These are phyloP conservation scores for Alopecurus myosuroides DNA, from an alignment of 176 grass and related monocot species.

Conservation along the genomic window DNA sequence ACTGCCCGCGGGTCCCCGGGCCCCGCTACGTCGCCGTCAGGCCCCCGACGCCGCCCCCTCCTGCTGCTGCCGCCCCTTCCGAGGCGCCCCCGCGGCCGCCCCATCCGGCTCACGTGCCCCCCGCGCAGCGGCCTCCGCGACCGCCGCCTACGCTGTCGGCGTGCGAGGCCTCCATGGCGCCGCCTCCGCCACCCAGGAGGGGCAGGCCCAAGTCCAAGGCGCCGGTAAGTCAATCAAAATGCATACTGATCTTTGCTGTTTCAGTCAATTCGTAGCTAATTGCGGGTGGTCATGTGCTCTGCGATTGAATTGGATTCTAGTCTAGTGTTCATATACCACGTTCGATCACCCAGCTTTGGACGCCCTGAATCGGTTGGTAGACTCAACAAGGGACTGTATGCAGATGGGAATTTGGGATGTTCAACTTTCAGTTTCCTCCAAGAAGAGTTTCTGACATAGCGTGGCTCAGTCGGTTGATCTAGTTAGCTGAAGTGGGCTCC, in stretches of 20 bases:
- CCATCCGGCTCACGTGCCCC: not conserved
- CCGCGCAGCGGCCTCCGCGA: not conserved
- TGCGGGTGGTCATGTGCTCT: not conserved
- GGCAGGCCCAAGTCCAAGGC: not conserved
- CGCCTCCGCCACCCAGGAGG: not conserved
- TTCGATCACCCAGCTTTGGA: no score
- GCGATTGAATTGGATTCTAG: no score
- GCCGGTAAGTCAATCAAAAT: constrained; percentile 19
- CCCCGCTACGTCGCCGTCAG: not conserved
- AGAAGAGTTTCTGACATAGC: not conserved
- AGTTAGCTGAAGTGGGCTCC: not conserved
- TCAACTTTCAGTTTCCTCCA: not conserved
- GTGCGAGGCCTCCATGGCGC: not conserved
- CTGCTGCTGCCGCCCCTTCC: not conserved
- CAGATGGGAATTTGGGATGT: not conserved
- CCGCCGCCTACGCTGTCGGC: not conserved
- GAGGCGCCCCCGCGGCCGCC: not conserved
- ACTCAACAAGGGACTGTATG: not conserved
- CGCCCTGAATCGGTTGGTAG: not conserved
- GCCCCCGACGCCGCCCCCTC: constrained; percentile 2
- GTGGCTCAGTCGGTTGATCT: not conserved
- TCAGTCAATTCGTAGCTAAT: not conserved
- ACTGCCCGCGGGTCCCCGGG: not conserved
- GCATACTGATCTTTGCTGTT: not conserved
- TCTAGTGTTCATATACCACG: not conserved